These are phyloP conservation scores for Xanthoconium separans DNA, from an alignment of 1,284 basidiomycete genomes.

Conservation along the genomic window DNA sequence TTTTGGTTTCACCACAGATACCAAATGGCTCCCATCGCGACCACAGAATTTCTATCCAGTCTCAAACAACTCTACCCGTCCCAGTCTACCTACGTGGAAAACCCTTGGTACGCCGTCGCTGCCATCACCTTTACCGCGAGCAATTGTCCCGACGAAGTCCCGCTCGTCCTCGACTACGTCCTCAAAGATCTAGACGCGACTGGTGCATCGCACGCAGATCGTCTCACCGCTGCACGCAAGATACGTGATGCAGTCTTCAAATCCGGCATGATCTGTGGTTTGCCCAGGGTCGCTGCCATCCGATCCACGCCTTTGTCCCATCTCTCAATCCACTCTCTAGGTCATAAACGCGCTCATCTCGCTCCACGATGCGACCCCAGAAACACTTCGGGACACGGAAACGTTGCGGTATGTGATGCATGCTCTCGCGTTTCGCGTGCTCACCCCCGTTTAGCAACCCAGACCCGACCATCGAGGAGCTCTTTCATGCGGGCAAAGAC, in stretches of 20 bases:
- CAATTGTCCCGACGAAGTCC: constrained; percentile 56
- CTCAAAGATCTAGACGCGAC: constrained; percentile 40
- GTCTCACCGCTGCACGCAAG: constrained; percentile 43
- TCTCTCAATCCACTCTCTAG: constrained; percentile 21
- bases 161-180: constrained; percentile 48
- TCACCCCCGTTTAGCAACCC: constrained; percentile 34
- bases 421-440: not conserved
- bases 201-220: constrained; percentile 33
- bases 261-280: constrained; percentile 51
- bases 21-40: constrained; percentile 18
- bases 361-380: constrained; percentile 43
- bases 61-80: constrained; percentile 27
- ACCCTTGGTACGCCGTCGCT: constrained; percentile 58
- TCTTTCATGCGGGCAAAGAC: constrained; percentile 40
- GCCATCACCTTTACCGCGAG: constrained; percentile 54
- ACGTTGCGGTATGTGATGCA: constrained; percentile 35
- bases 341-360: constrained; percentile 46
- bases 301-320: no score
- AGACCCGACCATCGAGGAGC: constrained; percentile 38
- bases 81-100: constrained; percentile 21
- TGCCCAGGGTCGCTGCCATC: constrained; percentile 42
- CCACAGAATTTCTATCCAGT: constrained; percentile 22
- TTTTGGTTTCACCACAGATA: not conserved
- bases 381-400: constrained; percentile 38
- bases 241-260: constrained; percentile 59